Percentiles rank a stretch among this genome's conserved stretches.
Conservation (phyloP, 345 rosid genomes). For the Bruguiera parviflora region DNA sequence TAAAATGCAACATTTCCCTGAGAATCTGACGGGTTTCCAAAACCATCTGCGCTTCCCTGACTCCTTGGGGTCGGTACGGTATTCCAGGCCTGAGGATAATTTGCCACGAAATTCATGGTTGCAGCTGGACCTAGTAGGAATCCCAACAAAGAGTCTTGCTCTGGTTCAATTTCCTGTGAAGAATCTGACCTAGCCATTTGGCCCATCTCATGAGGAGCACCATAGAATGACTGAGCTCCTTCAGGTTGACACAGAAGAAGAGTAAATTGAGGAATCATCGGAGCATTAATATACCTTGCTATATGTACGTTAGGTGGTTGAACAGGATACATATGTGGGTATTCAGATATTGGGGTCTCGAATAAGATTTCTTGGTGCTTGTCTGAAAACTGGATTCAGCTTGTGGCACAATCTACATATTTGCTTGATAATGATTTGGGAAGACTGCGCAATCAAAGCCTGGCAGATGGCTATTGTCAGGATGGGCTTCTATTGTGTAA, state of each 20-base stretch:
- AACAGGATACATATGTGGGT: conserved; percentile 56
- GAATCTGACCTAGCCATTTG: conserved; percentile 40
- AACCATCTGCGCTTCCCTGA: conserved; percentile 43
- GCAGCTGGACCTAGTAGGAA: conserved; percentile 56
- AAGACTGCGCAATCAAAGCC: conserved; percentile 59
- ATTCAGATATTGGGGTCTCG: conserved; percentile 51
- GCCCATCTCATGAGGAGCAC: conserved; percentile 48
- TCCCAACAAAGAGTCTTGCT: conserved; percentile 69
- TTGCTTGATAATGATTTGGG: conserved; percentile 35
- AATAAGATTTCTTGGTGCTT: conserved; percentile 47
- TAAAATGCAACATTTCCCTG: conserved; percentile 41
- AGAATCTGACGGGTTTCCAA: conserved; percentile 34
- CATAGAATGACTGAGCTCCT: conserved; percentile 61
- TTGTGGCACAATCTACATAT: conserved; percentile 30
- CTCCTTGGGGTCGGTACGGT: conserved; percentile 38
- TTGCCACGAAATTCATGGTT: conserved; percentile 42
- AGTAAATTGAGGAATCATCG: conserved; percentile 52
- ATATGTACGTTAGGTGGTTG: conserved; percentile 58
- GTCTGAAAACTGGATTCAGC: conserved; percentile 49
- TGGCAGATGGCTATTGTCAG: conserved; percentile 49
- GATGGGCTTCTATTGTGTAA: conserved; percentile 39
- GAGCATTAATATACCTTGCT: conserved; percentile 56
- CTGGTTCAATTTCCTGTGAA: conserved; percentile 53
- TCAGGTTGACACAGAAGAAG: conserved; percentile 58
- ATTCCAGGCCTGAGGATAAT: conserved; percentile 75